Evolutionary conservation across 345 rosid genomes (phyloP).

Genomic region (Fremontodendron californicum): DNA sequence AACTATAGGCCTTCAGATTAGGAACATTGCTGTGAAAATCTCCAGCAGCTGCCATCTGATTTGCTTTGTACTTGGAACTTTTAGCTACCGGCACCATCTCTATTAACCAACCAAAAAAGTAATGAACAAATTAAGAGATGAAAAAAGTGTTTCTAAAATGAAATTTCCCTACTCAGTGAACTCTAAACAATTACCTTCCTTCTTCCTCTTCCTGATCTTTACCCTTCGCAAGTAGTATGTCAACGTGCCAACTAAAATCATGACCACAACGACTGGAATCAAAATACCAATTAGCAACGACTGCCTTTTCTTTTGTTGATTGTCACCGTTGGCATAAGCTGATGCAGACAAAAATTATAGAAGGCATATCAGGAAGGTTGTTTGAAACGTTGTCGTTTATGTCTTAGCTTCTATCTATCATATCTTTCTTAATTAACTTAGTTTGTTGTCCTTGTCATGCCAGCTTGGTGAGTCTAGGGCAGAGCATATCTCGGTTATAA

Average conservation of each 20-base stretch:
- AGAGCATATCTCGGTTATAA: too few species aligned
- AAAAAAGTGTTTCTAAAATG: too few species aligned
- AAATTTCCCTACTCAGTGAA: too few species aligned
- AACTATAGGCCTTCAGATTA: constrained; percentile 2
- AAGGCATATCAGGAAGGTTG: not conserved
- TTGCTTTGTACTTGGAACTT: not conserved
- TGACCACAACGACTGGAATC: not conserved
- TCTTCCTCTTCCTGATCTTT: constrained; percentile 3
- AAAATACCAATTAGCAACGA: not conserved
- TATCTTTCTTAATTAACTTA: not conserved
- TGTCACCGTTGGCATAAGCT: not conserved
- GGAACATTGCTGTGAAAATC: not conserved
- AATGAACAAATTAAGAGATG: too few species aligned
- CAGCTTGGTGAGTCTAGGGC: too few species aligned
- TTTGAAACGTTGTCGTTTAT: not conserved
- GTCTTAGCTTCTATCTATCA: too few species aligned
- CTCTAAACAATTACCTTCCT: constrained; percentile 17
- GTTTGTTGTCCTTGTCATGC: not conserved
- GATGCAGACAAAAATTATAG: not conserved
- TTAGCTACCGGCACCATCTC: not conserved
- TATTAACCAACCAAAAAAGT: not conserved
- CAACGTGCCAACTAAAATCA: not conserved
- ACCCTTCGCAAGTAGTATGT: constrained; percentile 10
- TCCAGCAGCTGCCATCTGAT: not conserved
- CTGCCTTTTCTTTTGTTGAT: not conserved